Evolutionary conservation across 164 flowering plant species (phyloP).

Genomic region (Paratinospora sagittata): DNA sequence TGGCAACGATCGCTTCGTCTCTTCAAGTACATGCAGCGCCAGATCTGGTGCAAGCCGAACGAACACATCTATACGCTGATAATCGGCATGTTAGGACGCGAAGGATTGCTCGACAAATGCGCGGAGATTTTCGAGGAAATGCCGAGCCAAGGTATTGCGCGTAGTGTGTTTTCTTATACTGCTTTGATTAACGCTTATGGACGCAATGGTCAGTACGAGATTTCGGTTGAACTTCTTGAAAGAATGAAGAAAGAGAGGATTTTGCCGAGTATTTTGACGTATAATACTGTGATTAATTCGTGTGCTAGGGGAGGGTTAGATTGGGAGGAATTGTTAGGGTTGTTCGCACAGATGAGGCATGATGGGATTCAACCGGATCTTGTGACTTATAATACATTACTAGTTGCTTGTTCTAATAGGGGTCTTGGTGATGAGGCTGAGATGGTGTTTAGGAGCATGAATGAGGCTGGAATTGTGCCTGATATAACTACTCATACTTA

Average conservation of each 20-base stretch:
- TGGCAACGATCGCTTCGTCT: conserved; percentile 91
- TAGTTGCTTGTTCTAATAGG: conserved; percentile 68
- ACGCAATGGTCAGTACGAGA: conserved; percentile 63
- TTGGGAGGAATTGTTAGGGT: conserved; percentile 88
- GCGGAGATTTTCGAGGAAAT: conserved; percentile 81
- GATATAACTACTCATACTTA: conserved; percentile 69
- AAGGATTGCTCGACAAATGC: conserved; percentile 74
- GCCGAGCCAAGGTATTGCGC: conserved; percentile 54
- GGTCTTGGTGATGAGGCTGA: conserved; percentile 86
- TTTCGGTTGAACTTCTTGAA: conserved; percentile 57
- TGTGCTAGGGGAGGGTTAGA: conserved; percentile 91
- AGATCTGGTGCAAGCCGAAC: conserved; percentile 94
- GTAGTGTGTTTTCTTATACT: conserved; percentile 67
- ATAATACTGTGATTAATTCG: conserved; percentile 75
- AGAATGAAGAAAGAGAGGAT: conserved; percentile 72
- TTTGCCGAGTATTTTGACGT: conserved; percentile 65
- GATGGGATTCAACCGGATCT: conserved; percentile 88
- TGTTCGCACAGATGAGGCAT: conserved; percentile 93
- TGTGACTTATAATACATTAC: conserved; percentile 79
- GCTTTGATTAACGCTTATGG: conserved; percentile 87
- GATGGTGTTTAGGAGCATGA: conserved; percentile 93
- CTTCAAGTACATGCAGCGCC: conserved; percentile 94
- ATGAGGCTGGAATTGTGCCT: conserved; percentile 78
- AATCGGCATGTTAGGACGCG: conserved; percentile 77
- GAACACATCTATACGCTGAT: conserved; percentile 83